A percentile compares a stretch with the other conserved stretches of the same genome.
Conservation (phyloP, 805 yeast species). For the Yarrowia sp. region DNA sequence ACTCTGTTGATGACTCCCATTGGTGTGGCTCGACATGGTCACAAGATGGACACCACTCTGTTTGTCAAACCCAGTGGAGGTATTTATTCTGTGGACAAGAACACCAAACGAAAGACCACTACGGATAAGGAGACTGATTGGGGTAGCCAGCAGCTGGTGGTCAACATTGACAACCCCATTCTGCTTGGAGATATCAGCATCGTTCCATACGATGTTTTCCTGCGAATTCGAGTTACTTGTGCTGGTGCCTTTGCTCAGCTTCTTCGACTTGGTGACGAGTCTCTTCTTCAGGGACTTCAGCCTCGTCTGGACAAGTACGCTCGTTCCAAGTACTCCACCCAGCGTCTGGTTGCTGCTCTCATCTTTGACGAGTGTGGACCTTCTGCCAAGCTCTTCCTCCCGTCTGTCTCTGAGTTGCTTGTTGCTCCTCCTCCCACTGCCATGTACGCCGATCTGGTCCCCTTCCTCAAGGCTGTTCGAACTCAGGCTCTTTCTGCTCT, state of each 20-base stretch:
- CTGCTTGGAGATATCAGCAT: constrained; percentile 88
- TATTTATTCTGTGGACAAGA: constrained; percentile 45
- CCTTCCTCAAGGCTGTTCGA: constrained; percentile 82
- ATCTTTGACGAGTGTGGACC: constrained; percentile 68
- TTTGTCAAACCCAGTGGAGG: constrained; percentile 82
- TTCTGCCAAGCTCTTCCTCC: constrained; percentile 18
- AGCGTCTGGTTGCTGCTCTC: constrained; percentile 73
- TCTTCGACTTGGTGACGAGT: constrained; percentile 44
- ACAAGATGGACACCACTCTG: constrained; percentile 77
- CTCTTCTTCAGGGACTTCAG: constrained; percentile 40
- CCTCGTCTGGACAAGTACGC: constrained; percentile 52
- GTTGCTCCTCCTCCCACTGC: constrained; percentile 45
- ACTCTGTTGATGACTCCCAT: constrained; percentile 88
- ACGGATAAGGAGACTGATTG: constrained; percentile 29
- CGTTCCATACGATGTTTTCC: constrained; percentile 75
- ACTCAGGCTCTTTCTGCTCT: constrained; percentile 85
- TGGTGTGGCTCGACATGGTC: constrained; percentile 88
- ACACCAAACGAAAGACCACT: constrained; percentile 27
- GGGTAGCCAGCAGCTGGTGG: constrained; percentile 45
- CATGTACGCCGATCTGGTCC: constrained; percentile 81
- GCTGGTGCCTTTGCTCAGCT: constrained; percentile 75
- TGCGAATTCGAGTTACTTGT: constrained; percentile 76
- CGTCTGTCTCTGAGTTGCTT: background rate
- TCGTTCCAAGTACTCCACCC: constrained; percentile 75
- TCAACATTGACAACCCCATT: constrained; percentile 93